phyloP scores from a whole-genome alignment of 176 grass and related monocot species.

The Rhipidocladum racemiflorum region DNA sequence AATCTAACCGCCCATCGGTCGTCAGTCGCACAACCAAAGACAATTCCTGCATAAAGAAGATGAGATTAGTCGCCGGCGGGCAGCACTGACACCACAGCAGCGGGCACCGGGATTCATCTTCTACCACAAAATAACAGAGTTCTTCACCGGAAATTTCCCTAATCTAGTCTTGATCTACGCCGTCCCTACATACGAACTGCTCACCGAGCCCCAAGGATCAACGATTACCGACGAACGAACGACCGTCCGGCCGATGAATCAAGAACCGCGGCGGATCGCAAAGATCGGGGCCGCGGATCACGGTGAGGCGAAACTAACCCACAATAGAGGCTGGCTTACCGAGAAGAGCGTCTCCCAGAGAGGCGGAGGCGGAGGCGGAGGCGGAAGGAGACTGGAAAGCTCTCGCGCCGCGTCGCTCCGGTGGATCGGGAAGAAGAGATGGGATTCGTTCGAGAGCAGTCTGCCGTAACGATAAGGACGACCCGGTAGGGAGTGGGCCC shows the following conservation, averaged over 20 bases:
- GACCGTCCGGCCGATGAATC: not conserved
- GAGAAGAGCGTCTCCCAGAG: not conserved
- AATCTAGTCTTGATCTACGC: not conserved
- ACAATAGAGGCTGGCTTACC: not conserved
- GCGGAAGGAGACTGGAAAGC: not conserved
- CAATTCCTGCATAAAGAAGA: not conserved
- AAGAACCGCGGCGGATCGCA: not conserved
- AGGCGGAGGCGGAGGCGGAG: too few relatives aligned
- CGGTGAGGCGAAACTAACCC: not conserved
- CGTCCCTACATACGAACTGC: not conserved
- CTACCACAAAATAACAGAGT: not conserved
- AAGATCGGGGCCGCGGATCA: not conserved
- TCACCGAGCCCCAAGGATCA: not conserved
- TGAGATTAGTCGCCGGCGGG: not conserved
- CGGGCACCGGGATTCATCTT: not conserved
- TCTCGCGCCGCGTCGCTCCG: not conserved
- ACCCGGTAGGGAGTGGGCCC: too few relatives aligned
- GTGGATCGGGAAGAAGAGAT: not conserved
- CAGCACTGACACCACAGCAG: not conserved
- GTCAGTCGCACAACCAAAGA: not conserved
- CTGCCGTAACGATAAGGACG: too few relatives aligned
- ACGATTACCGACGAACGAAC: too few relatives aligned
- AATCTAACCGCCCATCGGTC: constrained; percentile 27
- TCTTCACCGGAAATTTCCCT: not conserved
- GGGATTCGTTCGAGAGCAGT: not conserved